A percentile compares a stretch with the other conserved stretches of the same genome.
phyloP scores from a whole-genome alignment of 371 early-diverging fungal species.

The Nosema bombycis region DNA sequence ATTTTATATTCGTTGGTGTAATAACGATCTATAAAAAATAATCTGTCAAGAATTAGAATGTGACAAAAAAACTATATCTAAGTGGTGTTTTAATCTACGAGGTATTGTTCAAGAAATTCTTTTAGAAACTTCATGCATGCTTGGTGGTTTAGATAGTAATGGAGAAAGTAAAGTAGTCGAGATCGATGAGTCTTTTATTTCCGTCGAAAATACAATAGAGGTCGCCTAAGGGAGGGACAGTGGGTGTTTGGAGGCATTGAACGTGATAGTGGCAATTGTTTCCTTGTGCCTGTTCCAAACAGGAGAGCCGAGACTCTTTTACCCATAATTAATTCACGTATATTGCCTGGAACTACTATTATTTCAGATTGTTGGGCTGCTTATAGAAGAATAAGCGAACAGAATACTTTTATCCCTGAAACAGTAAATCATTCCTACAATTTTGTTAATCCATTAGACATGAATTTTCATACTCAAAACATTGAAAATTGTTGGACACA shows the following conservation, averaged over 20 bases:
- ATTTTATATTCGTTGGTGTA: background rate
- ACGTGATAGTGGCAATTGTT: no score
- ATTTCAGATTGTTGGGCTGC: no score
- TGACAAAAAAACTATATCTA: background rate
- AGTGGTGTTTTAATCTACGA: background rate
- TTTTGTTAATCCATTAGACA: background rate
- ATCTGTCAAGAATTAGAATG: background rate
- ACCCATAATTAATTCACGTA: background rate
- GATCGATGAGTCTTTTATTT: background rate
- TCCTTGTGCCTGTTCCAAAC: background rate
- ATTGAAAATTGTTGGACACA: background rate
- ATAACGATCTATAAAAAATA: background rate
- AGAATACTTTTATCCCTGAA: no score
- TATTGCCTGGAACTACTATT: background rate
- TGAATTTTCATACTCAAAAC: background rate
- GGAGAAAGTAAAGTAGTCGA: background rate
- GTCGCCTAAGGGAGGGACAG: no score
- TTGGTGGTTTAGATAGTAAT: background rate
- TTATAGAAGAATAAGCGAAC: no score
- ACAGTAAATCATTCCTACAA: background rate
- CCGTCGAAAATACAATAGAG: no score
- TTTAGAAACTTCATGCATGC: background rate
- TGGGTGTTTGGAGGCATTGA: no score
- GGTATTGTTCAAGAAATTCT: background rate
- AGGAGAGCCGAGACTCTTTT: background rate